phyloP scores from a whole-genome alignment of 306 rosid genomes.

The Senna siamea region DNA sequence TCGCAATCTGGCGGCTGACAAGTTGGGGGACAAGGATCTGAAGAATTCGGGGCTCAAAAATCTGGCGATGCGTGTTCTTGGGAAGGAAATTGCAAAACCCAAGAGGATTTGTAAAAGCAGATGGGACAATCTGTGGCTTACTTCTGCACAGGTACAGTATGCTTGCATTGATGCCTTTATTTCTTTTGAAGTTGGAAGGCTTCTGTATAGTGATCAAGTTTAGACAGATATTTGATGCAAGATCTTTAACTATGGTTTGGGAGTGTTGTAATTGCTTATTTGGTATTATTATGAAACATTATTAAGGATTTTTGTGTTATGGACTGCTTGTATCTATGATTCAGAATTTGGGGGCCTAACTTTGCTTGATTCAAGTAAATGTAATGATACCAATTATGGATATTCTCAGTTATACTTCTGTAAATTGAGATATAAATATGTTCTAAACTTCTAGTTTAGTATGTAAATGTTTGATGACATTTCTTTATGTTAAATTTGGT shows the following conservation, averaged over 20 bases:
- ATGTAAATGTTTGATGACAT: no score
- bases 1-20: constrained; percentile 25
- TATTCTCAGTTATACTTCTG: no score
- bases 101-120: constrained; percentile 20
- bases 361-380: not conserved
- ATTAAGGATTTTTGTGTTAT: not conserved
- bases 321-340: not conserved
- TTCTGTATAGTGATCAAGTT: not conserved
- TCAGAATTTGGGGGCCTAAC: not conserved
- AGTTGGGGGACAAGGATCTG: not conserved
- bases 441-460: no score
- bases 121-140: constrained; percentile 39
- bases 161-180: constrained; percentile 48
- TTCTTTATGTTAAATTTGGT: no score
- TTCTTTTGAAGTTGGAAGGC: constrained; percentile 38
- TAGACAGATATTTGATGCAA: not conserved
- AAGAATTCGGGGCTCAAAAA: constrained; percentile 26
- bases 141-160: constrained; percentile 40
- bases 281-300: not conserved
- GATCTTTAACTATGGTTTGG: not conserved
- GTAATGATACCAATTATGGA: not conserved
- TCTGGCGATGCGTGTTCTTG: constrained; percentile 32
- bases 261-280: not conserved
- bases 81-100: constrained; percentile 36
- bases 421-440: no score